A percentile compares a stretch with the other conserved stretches of the same genome.
Conservation (phyloP, 2,329 filamentous ascomycete genomes). For the Erysiphe pulchra region DNA sequence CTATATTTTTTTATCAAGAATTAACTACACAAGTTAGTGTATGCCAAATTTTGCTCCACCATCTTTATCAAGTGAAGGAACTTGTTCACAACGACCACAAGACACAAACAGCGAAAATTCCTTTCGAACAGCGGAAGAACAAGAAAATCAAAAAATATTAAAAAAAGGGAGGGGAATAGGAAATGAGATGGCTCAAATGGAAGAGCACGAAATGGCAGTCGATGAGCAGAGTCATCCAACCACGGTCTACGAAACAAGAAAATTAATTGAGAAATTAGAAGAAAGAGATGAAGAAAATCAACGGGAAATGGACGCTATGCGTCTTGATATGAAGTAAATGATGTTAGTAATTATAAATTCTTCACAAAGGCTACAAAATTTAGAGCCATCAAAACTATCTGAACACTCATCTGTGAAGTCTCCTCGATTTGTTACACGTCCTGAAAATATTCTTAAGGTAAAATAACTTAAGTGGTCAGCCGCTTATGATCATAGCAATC, state of each 20-base stretch:
- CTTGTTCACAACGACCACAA: background rate
- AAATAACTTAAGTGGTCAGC: background rate
- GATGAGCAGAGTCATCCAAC: background rate
- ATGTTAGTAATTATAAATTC: background rate
- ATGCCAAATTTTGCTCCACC: background rate
- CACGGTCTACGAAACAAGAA: background rate
- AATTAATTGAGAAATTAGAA: background rate
- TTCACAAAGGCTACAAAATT: background rate
- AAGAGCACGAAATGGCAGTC: background rate
- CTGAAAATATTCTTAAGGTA: background rate
- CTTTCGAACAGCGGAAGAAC: background rate
- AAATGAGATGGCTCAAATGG: background rate
- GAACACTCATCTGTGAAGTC: background rate
- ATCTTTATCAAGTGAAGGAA: background rate
- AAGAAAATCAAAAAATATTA: background rate
- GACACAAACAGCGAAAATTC: background rate
- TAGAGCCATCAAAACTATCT: background rate
- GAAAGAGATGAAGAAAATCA: background rate
- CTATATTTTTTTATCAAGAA: background rate
- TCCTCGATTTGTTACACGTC: background rate
- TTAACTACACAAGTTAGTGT: background rate
- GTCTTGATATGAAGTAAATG: background rate
- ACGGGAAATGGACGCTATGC: background rate
- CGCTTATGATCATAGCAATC: background rate
- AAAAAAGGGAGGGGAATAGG: background rate